Evolutionary conservation across 192 early-diverging fungal species (phyloP).

Genomic region (Cetraspora pellucida): DNA sequence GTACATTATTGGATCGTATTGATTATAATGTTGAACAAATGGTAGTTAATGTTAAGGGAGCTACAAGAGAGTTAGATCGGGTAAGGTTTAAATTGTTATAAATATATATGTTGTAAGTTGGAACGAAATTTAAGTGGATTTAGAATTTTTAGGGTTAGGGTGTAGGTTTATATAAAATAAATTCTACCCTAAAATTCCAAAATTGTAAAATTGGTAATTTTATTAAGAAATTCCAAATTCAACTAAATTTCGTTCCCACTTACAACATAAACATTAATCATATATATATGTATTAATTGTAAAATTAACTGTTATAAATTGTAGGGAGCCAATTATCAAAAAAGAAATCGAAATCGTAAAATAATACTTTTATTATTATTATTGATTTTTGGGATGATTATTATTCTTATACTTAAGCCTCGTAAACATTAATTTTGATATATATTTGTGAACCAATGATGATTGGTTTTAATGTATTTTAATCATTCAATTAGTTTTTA

Average conservation of each 20-base stretch:
- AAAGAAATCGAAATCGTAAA: slow-evolving; percentile 77
- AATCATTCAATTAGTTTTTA: no score
- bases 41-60: slow-evolving; percentile 75
- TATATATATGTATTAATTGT: slow-evolving; percentile 2
- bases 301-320: neutral
- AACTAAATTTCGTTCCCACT: no score
- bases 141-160: no score
- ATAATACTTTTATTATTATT: slow-evolving; percentile 80
- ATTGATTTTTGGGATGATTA: slow-evolving; percentile 75
- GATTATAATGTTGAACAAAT: slow-evolving; percentile 96
- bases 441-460: no score
- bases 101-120: neutral
- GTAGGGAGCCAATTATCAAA: slow-evolving; percentile 81
- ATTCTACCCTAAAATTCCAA: no score
- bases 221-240: no score
- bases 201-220: no score
- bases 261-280: no score
- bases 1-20: slow-evolving; percentile 93
- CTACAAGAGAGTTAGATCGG: slow-evolving; percentile 79
- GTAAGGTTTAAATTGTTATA: slow-evolving; percentile 39
- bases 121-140: no score
- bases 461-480: no score
- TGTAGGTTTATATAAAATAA: no score
- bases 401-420: slow-evolving; percentile 77
- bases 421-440: slow-evolving; percentile 2